Evolutionary conservation across 106 monocot species (phyloP).

Genomic region (Apostasia shenzhenica): DNA sequence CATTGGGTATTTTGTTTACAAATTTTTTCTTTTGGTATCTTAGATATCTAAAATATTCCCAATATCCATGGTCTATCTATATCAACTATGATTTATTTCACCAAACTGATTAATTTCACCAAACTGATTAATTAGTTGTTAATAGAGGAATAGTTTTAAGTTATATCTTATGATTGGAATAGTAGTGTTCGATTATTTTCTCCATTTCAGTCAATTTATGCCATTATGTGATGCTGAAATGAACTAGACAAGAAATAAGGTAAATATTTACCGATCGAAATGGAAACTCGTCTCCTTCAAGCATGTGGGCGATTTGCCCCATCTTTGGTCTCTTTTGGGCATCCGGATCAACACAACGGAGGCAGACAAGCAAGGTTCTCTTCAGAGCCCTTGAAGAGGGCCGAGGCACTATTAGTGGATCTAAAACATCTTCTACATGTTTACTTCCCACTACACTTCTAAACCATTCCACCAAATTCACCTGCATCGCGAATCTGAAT

Average conservation of each 20-base stretch:
- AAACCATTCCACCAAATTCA: constrained; percentile 93
- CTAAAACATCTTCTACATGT: constrained; percentile 64
- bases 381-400: constrained; percentile 67
- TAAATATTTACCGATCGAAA: constrained; percentile 46
- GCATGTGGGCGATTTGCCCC: constrained; percentile 85
- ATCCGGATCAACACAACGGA: constrained; percentile 74
- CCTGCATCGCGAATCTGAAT: constrained; percentile 24
- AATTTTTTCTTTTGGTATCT: too few relatives aligned
- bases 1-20: too few relatives aligned
- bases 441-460: constrained; percentile 63
- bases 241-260: not conserved
- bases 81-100: too few relatives aligned
- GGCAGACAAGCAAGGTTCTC: constrained; percentile 58
- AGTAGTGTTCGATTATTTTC: too few relatives aligned
- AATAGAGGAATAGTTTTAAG: too few relatives aligned
- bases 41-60: too few relatives aligned
- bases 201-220: too few relatives aligned
- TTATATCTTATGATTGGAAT: too few relatives aligned
- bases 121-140: too few relatives aligned
- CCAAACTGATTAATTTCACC: too few relatives aligned
- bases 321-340: constrained; percentile 69
- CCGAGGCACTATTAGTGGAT: constrained; percentile 35
- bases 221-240: too few relatives aligned
- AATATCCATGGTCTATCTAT: too few relatives aligned
- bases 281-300: constrained; percentile 85